Base-by-base conservation (phyloP, 1,284 basidiomycete species). In the Schizopora paradoxa region DNA sequence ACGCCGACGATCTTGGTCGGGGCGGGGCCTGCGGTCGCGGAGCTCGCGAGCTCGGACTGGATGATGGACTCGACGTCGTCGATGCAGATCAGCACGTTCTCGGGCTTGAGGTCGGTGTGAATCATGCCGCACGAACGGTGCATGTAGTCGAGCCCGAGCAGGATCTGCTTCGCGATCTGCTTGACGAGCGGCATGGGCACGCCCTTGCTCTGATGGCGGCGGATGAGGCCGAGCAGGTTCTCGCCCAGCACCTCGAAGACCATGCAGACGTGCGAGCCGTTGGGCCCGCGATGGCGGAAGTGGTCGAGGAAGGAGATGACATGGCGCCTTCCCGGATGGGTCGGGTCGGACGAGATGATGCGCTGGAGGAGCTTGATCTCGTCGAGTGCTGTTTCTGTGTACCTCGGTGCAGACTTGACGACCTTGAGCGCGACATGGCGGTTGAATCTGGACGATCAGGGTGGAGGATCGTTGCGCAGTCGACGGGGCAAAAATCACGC, bases 231-330 rank as follows among this genome's bases (percentile, higher is more conserved):
- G 1, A 99, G 79, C n/a, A 99, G 71, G 63, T 97, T 98, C 70
- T 99, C 96, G 47, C 96, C 95, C 7, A 99, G 78, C 27, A 99
- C 96, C 67, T 99, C 95, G 61, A 98, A 98, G 13, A 99, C 95
- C 95, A 99, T 99, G 76, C 96, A 99, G 53, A 99, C 90, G 67
- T 99, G 95, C 14, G 82, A 87, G 39, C 95, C 95, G 63, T 99
- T 97, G 11, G 94, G 94, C 0, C 95, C 96, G 51, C 86, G 87
- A 68, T 99, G 96, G 29, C 86, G 81, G 66, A 99, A 99, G 63
- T 97, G 91, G 70, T 99, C 95, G 39, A 99, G 84, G 58, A 99
- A 89, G 23, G 89, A 90, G 62, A 98, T 95, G 66, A 97, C 93
- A 59, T 91, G 87, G 4, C 83, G 81, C 51, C 85, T 69, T 4